phyloP scores from a whole-genome alignment of 331 rosid species.

The Malus hybrid region DNA sequence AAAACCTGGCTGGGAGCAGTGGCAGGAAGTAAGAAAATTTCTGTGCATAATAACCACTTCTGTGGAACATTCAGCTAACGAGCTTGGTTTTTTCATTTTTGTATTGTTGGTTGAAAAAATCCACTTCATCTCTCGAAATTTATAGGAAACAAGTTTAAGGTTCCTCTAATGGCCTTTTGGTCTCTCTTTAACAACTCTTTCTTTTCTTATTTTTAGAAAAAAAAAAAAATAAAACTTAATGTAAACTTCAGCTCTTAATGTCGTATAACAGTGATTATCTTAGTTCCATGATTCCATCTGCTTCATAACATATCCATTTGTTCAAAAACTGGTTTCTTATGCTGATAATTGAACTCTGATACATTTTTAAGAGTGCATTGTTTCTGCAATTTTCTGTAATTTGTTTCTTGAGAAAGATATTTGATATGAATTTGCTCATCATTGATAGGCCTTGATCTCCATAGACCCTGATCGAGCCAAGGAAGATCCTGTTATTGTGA shows the following conservation, averaged over 20 bases:
- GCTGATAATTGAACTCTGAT: not conserved
- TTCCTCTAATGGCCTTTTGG: not conserved
- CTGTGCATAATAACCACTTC: not conserved
- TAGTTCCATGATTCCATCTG: not conserved
- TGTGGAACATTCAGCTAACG: not conserved
- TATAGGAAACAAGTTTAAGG: not conserved
- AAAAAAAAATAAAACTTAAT: not conserved
- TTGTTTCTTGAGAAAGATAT: not conserved
- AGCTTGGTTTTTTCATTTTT: not conserved
- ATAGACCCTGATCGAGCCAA: constrained; percentile 87
- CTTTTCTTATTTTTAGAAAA: not conserved
- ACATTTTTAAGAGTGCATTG: not conserved
- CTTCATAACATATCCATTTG: not conserved
- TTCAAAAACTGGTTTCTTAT: not conserved
- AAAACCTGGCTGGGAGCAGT: constrained; percentile 93
- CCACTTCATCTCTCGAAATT: not conserved
- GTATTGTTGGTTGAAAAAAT: not conserved
- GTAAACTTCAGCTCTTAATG: not conserved
- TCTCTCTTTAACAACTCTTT: not conserved
- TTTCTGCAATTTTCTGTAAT: not conserved
- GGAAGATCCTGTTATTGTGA: constrained; percentile 84
- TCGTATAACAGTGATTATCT: too few relatives aligned
- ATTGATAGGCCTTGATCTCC: constrained; percentile 69
- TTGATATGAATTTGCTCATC: constrained; percentile 13
- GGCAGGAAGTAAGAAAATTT: constrained; percentile 66